Conservation (phyloP, 2,329 filamentous ascomycete genomes). For the Aspergillus glaucus region DNA sequence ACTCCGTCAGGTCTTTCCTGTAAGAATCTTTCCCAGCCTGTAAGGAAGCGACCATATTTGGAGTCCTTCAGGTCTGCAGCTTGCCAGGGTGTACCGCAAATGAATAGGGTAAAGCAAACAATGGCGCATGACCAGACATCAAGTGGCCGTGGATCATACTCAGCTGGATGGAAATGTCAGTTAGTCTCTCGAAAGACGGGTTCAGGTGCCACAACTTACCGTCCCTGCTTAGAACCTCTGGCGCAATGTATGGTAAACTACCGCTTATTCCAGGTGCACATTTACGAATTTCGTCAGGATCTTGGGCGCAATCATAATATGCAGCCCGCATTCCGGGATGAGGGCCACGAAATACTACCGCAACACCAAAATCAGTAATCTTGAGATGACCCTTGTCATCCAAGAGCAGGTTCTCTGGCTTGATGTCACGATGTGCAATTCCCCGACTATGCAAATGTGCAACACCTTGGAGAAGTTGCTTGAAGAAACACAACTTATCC, state of each 20-base stretch:
- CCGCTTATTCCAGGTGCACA: slow-evolving; percentile 78
- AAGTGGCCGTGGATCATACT: slow-evolving; percentile 68
- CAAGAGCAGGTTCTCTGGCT: slow-evolving; percentile 79
- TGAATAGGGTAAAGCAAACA: slow-evolving; percentile 71
- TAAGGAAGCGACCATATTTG: slow-evolving; percentile 60
- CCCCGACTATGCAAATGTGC: slow-evolving; percentile 75
- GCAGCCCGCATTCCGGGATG: slow-evolving; percentile 72
- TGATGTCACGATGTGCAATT: slow-evolving; percentile 86
- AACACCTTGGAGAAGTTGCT: slow-evolving; percentile 77
- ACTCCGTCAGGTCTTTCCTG: slow-evolving; percentile 46
- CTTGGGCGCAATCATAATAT: slow-evolving; percentile 65
- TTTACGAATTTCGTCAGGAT: slow-evolving; percentile 64
- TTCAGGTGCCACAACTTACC: slow-evolving; percentile 31
- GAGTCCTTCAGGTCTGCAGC: slow-evolving; percentile 53
- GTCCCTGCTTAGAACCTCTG: slow-evolving; percentile 69
- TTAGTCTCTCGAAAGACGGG: not conserved
- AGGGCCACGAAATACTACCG: slow-evolving; percentile 74
- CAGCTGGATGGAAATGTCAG: slow-evolving; percentile 24
- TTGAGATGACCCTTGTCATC: slow-evolving; percentile 75
- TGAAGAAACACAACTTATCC: slow-evolving; percentile 79
- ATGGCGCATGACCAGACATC: slow-evolving; percentile 85
- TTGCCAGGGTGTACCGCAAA: slow-evolving; percentile 67
- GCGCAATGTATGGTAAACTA: slow-evolving; percentile 79
- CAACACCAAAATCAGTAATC: slow-evolving; percentile 87
- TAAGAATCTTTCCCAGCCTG: slow-evolving; percentile 65